These are phyloP conservation scores for Hemileccinum impolitum DNA, from an alignment of 768 basidiomycete species.

Conservation along the genomic window DNA sequence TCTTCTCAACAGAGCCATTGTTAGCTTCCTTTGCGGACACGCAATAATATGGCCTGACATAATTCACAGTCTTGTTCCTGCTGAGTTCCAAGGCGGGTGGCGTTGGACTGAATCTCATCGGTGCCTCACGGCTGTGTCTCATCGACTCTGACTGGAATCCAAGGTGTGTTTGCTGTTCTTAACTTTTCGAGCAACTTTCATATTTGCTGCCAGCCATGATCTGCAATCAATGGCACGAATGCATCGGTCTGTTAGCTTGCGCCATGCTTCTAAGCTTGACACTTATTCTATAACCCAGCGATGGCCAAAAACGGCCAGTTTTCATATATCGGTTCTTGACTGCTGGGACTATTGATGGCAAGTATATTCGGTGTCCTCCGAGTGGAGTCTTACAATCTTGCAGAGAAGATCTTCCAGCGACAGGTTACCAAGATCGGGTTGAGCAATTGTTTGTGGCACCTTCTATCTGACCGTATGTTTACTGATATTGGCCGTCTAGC, in stretches of 20 bases:
- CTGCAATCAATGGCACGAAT: slow-evolving; percentile 97
- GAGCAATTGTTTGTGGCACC: slow-evolving; percentile 64
- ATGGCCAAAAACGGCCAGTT: slow-evolving; percentile 91
- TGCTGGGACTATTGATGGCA: slow-evolving; percentile 87
- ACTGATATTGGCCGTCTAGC: slow-evolving; percentile 39
- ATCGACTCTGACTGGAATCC: slow-evolving; percentile 96
- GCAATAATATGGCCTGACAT: slow-evolving; percentile 1
- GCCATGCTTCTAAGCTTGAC: background rate
- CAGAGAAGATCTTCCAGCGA: slow-evolving; percentile 90
- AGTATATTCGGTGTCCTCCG: slow-evolving; percentile 9
- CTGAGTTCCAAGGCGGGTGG: slow-evolving; percentile 95
- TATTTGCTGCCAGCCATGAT: slow-evolving; percentile 59
- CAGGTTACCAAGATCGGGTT: slow-evolving; percentile 93
- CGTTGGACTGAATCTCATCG: slow-evolving; percentile 89
- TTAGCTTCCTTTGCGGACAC: slow-evolving; percentile 28
- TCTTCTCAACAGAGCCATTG: slow-evolving; percentile 68
- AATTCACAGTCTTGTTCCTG: slow-evolving; percentile 72
- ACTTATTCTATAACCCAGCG: slow-evolving; percentile 44
- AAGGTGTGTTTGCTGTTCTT: slow-evolving; percentile 41
- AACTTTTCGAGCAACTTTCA: background rate
- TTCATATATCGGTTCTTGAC: slow-evolving; percentile 88
- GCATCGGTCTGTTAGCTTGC: slow-evolving; percentile 57
- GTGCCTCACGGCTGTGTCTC: slow-evolving; percentile 82
- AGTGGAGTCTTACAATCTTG: slow-evolving; percentile 1
- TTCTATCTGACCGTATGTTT: slow-evolving; percentile 3